Evolutionary conservation across 768 basidiomycete species (phyloP), one percentile per base, ranked within the genome.

Genomic region (Xerocomus brunneocitrinus): DNA sequence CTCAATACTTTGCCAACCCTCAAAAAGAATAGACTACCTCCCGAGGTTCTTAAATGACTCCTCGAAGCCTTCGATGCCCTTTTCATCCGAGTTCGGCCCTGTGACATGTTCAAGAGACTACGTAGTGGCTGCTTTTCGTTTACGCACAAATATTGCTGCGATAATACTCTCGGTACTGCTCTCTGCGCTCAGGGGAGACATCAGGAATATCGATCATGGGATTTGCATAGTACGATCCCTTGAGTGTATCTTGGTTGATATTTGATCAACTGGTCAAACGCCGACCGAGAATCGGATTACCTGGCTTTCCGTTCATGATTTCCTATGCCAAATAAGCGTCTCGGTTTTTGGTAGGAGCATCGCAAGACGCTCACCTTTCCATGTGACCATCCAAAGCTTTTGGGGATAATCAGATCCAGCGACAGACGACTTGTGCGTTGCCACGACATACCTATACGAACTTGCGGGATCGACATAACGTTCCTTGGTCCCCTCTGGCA

Each of bases 371-470:
- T 48, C 60, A 84, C 89, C 79, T 98, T 97, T 50, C 95, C 95
- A 71, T 95, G 91, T 41, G 88, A 91, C 95, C 95, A 98, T n/a
- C 95, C 95, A 69, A 94, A 98, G 66, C 87, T 89, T 57, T 44
- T 16, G 35, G 9, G 9, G 3, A 48, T 45, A 6, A n/a, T 62
- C 32, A 53, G 24, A 22, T 24, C 36, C 25, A 22, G 27, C 1
- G 28, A 32, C 31, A 22, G 9, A 24, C 25, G 3, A 36, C 16
- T 8, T 25, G 34, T 53, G 16, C n/a, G 27, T 3, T n/a, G 5
- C 27, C 19, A 24, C 14, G 24, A 66, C 78, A 47, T 56, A 88
- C 87, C 89, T 89, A 64, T 91, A 97, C 52, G 79, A 81, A 60
- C 84, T 88, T 25, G 70, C 72, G 1, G 83, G 74, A 69, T 94